Conservation (phyloP, 768 basidiomycete species). For the Rhizopogon vinicolor region DNA sequence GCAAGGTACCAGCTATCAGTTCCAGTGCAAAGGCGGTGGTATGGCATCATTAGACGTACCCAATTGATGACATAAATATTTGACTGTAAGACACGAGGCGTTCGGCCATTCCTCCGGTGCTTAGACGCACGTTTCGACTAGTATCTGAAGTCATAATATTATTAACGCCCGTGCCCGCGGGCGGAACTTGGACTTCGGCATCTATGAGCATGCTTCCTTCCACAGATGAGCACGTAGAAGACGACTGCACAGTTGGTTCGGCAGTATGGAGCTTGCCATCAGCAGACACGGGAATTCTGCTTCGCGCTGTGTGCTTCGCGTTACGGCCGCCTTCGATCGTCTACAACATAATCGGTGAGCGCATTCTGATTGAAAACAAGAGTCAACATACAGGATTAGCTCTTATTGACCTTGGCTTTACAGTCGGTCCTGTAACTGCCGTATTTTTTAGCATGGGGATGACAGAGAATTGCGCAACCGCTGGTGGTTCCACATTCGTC, state of each 20-base stretch:
- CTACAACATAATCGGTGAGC: conserved; percentile 17
- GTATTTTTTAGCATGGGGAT: neutral
- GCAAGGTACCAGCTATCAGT: conserved; percentile 24
- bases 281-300: conserved; percentile 12
- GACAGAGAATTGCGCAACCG: neutral
- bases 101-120: conserved; percentile 36
- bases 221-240: conserved; percentile 7
- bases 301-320: conserved; percentile 11
- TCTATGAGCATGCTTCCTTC: conserved; percentile 11
- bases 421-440: conserved; percentile 8
- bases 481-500: conserved; percentile 1
- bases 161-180: conserved; percentile 22
- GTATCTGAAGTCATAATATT: conserved; percentile 21
- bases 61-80: conserved; percentile 37
- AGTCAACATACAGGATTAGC: conserved; percentile 16
- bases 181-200: conserved; percentile 12
- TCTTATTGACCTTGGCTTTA: conserved; percentile 23
- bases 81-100: conserved; percentile 48
- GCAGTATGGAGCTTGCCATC: conserved; percentile 8
- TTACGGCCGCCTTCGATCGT: conserved; percentile 12
- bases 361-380: conserved; percentile 1
- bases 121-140: conserved; percentile 7
- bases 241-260: conserved; percentile 7
- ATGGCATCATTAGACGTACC: conserved; percentile 34
- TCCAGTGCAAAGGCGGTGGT: conserved; percentile 11